A percentile compares a stretch with the other conserved stretches of the same genome.
Conservation (phyloP, 176 grass and related monocot genomes). For the Ananas comosus region DNA sequence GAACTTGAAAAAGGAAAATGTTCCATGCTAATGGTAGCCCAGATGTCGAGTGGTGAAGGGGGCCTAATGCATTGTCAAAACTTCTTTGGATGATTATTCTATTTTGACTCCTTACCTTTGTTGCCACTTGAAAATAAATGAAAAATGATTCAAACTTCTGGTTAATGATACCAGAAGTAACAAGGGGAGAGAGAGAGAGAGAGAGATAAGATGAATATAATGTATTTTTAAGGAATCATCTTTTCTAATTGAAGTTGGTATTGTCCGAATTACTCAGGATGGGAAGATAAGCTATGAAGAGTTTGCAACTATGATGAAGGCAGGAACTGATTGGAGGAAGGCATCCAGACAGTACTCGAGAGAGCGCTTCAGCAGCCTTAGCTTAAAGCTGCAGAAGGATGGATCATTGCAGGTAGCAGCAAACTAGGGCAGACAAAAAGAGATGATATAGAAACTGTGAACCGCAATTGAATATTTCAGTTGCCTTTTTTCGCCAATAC, state of each 20-base stretch:
- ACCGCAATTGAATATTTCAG: neutral
- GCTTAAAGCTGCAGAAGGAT: conserved; percentile 58
- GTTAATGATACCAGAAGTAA: too few species aligned
- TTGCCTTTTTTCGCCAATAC: neutral
- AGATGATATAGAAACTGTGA: neutral
- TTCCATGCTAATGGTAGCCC: too few species aligned
- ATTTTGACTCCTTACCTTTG: too few species aligned
- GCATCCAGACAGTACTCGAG: conserved; percentile 80
- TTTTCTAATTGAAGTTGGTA: neutral
- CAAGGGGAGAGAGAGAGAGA: too few species aligned
- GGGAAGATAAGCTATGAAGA: conserved; percentile 78
- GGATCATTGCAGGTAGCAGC: conserved; percentile 25
- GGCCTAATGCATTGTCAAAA: too few species aligned
- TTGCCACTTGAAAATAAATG: too few species aligned
- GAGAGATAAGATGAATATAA: neutral
- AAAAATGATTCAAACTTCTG: too few species aligned
- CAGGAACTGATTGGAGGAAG: conserved; percentile 93
- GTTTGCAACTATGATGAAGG: conserved; percentile 76
- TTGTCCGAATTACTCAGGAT: conserved; percentile 31
- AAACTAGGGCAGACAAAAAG: neutral
- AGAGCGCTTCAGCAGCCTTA: conserved; percentile 71
- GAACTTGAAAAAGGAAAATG: too few species aligned
- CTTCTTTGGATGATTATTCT: too few species aligned
- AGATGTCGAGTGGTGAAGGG: too few species aligned
- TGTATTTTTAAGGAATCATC: neutral